Evolutionary conservation across 352 stramenopile genomes (phyloP), one percentile per base, ranked within the genome.

Genomic region (Globisporangium viniferum): DNA sequence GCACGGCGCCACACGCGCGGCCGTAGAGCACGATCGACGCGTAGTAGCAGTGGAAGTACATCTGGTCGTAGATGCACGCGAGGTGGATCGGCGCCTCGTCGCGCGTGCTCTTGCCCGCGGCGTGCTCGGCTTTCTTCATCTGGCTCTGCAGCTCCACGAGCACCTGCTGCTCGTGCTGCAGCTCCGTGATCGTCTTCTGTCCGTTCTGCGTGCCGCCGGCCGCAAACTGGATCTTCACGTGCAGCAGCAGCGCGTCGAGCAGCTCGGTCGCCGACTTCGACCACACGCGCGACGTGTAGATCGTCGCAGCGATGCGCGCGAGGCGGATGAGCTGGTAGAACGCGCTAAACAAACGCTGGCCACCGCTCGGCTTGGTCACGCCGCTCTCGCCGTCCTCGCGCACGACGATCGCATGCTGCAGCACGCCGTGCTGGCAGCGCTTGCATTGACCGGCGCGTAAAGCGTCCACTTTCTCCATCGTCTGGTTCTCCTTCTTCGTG

Each of bases 41-140:
- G 63, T 93, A 91, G 73, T 94, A 92, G 53, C 76, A 80, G 46
- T 84, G 76, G 69, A 93, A 94, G 82, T 93, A 94, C 86, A 94
- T 91, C 39, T 86, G 75, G 53, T 94, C 86, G 27, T 75, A 86
- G 9, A 78, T 64, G 66, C 80, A 91, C 7, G 84, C 80, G 53
- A 93, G 70, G n/a, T 77, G 68, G 31, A 94, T 89, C 12, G 77
- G 75, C 48, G 89, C 64, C 33, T 87, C 74, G 60, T 90, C 81
- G n/a, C 84, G 77, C 18, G 74, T 75, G 22, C 77, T 79, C 41
- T 78, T 81, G 22, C 77, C 75, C 9, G 83, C 66, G 5, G 73
- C 77, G 24, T 84, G 74, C 56, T 81, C 75, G 1, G 80, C 80
- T 31, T 83, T 80, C 39, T 82, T 77, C 46, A 84, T 68, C 59